These are phyloP conservation scores for Leccinum insolens DNA, from an alignment of 1,284 basidiomycete species.

Conservation along the genomic window DNA sequence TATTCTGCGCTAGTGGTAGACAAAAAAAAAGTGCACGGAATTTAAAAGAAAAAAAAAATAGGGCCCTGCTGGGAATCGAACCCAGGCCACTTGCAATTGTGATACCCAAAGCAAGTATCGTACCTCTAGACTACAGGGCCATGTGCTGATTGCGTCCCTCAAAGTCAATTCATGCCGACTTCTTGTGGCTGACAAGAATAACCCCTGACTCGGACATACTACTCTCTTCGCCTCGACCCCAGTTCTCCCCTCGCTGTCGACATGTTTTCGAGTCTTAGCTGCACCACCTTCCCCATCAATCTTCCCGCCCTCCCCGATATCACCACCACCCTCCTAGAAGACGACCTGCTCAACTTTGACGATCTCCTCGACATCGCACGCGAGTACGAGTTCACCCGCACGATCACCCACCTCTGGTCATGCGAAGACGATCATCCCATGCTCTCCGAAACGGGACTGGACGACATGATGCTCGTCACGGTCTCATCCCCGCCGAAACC, in stretches of 20 bases:
- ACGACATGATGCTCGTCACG: constrained; percentile 23
- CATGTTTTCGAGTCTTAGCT: constrained; percentile 26
- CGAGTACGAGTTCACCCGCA: constrained; percentile 32
- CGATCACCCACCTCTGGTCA: constrained; percentile 27
- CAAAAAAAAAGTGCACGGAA: neutral
- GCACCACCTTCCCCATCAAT: constrained; percentile 4
- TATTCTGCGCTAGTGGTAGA: neutral
- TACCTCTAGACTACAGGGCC: constrained; percentile 52
- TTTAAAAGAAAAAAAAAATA: constrained; percentile 16
- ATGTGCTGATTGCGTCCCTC: neutral
- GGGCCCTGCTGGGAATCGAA: constrained; percentile 52
- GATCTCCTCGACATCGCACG: constrained; percentile 33
- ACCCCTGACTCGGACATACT: neutral
- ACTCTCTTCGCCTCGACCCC: neutral
- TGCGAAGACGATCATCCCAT: constrained; percentile 22
- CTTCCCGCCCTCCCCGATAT: neutral
- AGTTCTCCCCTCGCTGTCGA: constrained; percentile 16
- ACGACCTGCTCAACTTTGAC: constrained; percentile 28
- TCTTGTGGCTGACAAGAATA: constrained; percentile 25
- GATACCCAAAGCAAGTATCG: constrained; percentile 53
- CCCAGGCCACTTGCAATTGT: constrained; percentile 51
- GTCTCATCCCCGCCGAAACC: constrained; percentile 5
- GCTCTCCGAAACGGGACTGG: constrained; percentile 17
- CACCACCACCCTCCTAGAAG: neutral
- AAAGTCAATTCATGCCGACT: neutral